A percentile compares a stretch with the other conserved stretches of the same genome.
Evolutionary conservation across 352 stramenopile genomes (phyloP).

Genomic region (Globisporangium parvum): DNA sequence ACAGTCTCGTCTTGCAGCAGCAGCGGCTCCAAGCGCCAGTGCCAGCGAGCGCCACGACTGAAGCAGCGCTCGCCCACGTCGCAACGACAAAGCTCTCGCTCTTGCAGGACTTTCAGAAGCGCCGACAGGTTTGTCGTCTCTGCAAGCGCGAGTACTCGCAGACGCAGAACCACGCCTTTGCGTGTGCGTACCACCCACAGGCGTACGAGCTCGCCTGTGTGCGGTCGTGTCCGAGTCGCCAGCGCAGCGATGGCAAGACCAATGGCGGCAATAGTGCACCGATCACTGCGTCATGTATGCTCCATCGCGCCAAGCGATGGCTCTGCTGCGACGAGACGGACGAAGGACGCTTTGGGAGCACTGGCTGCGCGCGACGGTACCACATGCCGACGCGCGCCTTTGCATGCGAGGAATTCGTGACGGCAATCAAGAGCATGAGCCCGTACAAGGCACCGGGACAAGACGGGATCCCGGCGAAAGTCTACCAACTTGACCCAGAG

Average conservation of each 20-base stretch:
- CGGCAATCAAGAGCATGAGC: no score
- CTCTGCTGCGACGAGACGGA: conserved; percentile 71
- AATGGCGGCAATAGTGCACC: not conserved
- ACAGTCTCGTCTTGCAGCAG: conserved; percentile 51
- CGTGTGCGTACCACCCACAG: conserved; percentile 58
- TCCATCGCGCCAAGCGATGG: conserved; percentile 66
- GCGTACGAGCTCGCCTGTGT: conserved; percentile 62
- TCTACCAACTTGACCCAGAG: no score
- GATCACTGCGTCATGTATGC: conserved; percentile 42
- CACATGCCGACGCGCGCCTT: no score
- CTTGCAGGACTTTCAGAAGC: conserved; percentile 56
- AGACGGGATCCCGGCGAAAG: no score
- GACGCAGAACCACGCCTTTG: conserved; percentile 58
- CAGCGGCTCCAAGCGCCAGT: conserved; percentile 24
- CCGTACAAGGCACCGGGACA: no score
- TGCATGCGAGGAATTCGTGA: no score
- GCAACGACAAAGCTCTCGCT: conserved; percentile 32
- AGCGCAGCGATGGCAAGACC: not conserved
- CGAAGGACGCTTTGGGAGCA: conserved; percentile 59
- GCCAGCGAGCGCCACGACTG: not conserved
- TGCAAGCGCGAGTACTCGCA: conserved; percentile 66
- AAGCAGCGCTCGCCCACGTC: not conserved
- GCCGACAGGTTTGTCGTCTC: conserved; percentile 44
- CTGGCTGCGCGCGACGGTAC: conserved; percentile 46
- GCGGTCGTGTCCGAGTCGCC: conserved; percentile 42